Conservation (phyloP, 441 rosid genomes). For the Erodium trifolium region DNA sequence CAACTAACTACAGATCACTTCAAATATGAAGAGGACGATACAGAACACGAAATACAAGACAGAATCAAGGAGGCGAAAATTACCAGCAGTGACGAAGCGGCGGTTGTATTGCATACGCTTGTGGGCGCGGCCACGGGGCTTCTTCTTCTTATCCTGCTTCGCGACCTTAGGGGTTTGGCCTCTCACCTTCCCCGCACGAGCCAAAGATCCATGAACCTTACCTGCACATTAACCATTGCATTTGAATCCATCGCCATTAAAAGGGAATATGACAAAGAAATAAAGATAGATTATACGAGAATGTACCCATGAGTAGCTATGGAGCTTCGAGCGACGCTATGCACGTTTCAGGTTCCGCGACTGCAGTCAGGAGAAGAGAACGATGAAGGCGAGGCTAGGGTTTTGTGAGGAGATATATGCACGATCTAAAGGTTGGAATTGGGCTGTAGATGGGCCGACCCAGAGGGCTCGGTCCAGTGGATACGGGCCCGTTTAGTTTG, state of each 20-base stretch:
- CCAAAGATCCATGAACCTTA: conserved; percentile 1
- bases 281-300: background rate
- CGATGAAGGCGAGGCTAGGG: background rate
- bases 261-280: background rate
- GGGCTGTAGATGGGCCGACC: background rate
- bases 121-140: background rate
- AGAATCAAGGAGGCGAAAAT: background rate
- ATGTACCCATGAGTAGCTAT: background rate
- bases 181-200: background rate
- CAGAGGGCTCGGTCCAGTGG: background rate
- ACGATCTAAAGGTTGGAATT: background rate
- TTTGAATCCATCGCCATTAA: background rate
- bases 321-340: background rate
- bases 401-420: background rate
- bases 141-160: background rate
- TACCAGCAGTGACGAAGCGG: conserved; percentile 1
- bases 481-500: background rate
- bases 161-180: background rate
- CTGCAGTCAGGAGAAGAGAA: background rate
- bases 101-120: background rate
- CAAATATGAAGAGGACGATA: background rate
- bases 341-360: background rate
- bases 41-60: background rate
- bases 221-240: background rate
- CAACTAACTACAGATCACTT: too few relatives aligned